Percentiles rank a stretch among this genome's conserved stretches.
phyloP scores from a whole-genome alignment of 768 basidiomycete genomes.

The Collybia sordida region DNA sequence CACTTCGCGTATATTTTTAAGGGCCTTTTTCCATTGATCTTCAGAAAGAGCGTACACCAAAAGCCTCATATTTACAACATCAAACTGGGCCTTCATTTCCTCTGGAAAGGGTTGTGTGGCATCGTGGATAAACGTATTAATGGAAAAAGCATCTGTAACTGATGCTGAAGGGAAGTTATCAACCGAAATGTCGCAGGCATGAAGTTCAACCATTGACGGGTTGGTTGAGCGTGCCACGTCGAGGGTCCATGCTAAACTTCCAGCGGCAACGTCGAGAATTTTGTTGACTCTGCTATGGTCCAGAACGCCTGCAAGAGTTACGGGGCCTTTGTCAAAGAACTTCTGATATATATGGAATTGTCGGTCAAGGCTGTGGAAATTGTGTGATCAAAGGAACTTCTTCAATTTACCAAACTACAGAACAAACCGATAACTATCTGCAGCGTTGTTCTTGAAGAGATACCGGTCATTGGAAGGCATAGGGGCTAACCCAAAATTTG shows the following conservation, averaged over 20 bases:
- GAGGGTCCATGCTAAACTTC: slow-evolving; percentile 4
- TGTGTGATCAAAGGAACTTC: too few relatives aligned
- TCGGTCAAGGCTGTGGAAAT: too few relatives aligned
- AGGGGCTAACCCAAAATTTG: too few relatives aligned
- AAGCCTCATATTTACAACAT: slow-evolving; percentile 3
- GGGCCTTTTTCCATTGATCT: slow-evolving; percentile 2
- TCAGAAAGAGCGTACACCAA: not conserved
- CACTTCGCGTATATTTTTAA: not conserved
- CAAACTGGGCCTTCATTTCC: not conserved
- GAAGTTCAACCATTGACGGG: not conserved
- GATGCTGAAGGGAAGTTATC: not conserved
- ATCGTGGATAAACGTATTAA: slow-evolving; percentile 1
- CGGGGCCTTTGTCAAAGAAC: too few relatives aligned
- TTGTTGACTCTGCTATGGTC: not conserved
- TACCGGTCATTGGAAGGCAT: too few relatives aligned
- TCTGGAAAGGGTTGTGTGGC: slow-evolving; percentile 1
- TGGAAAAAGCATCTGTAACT: not conserved
- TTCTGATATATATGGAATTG: too few relatives aligned
- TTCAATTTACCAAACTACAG: too few relatives aligned
- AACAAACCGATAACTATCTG: too few relatives aligned
- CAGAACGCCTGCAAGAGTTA: too few relatives aligned
- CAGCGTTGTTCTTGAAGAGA: too few relatives aligned
- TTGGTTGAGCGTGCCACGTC: slow-evolving; percentile 1
- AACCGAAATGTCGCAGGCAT: slow-evolving; percentile 1
- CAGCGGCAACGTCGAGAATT: slow-evolving; percentile 2